phyloP scores from a whole-genome alignment of 2,329 filamentous ascomycete genomes.

The Esteya vermicola region DNA sequence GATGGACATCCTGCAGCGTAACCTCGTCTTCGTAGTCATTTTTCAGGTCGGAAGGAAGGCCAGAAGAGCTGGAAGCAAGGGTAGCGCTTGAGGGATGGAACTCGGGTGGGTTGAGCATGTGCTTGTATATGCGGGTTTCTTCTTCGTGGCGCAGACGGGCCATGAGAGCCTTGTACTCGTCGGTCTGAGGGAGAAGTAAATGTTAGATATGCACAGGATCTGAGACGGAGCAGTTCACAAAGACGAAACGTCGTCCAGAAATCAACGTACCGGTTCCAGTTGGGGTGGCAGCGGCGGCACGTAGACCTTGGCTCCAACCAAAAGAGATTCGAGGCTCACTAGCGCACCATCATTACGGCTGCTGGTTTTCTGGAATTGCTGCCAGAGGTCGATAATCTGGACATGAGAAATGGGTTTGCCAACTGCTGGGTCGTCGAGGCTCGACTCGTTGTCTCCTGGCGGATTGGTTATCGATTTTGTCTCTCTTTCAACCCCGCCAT shows the following conservation, averaged over 20 bases:
- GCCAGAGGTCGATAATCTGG: slow-evolving; percentile 52
- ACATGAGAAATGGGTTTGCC: slow-evolving; percentile 59
- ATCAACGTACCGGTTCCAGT: slow-evolving; percentile 48
- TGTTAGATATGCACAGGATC: too few species aligned
- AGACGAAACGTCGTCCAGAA: background rate
- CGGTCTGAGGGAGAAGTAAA: slow-evolving; percentile 33
- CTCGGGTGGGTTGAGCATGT: slow-evolving; percentile 53
- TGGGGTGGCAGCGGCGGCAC: slow-evolving; percentile 68
- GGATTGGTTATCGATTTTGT: background rate
- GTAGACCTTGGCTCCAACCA: slow-evolving; percentile 61
- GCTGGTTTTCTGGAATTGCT: slow-evolving; percentile 25
- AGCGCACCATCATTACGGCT: slow-evolving; percentile 9
- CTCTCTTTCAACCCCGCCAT: slow-evolving; percentile 38
- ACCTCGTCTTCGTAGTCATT: slow-evolving; percentile 52
- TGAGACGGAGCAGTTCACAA: background rate
- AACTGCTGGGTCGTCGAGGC: slow-evolving; percentile 31
- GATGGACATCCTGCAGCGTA: slow-evolving; percentile 58
- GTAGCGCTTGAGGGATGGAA: slow-evolving; percentile 28
- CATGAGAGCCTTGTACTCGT: slow-evolving; percentile 82
- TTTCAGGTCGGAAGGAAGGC: slow-evolving; percentile 28
- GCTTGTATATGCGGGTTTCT: slow-evolving; percentile 68
- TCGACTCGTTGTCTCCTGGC: slow-evolving; percentile 25
- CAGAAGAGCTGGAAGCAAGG: slow-evolving; percentile 38
- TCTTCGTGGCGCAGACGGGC: slow-evolving; percentile 67
- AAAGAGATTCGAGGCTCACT: slow-evolving; percentile 49